Evolutionary conservation across 2,329 filamentous ascomycete genomes (phyloP).

Genomic region (Apiospora phragmitis): DNA sequence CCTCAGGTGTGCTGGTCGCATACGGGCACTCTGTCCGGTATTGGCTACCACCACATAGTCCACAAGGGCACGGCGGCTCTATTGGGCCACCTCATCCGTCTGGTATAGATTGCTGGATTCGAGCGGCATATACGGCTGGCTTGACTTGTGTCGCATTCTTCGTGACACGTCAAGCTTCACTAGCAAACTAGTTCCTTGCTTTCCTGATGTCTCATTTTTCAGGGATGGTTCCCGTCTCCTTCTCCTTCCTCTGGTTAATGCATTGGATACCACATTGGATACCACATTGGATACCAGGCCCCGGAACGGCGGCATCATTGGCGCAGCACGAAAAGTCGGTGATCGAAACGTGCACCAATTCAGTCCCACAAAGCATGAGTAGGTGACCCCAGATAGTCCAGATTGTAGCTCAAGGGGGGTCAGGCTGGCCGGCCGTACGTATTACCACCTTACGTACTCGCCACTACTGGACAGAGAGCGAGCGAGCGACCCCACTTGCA

Average conservation of each 20-base stretch:
- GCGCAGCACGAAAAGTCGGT: constrained; percentile 2
- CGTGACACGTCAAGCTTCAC: not conserved
- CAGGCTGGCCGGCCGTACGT: not conserved
- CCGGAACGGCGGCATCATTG: not conserved
- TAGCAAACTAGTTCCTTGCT: not conserved
- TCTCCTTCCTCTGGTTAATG: too few relatives aligned
- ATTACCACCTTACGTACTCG: not conserved
- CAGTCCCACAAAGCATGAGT: constrained; percentile 1
- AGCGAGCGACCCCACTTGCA: not conserved
- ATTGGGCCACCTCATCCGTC: not conserved
- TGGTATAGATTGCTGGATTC: not conserved
- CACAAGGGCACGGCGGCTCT: too few relatives aligned
- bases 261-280: too few relatives aligned
- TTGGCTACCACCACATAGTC: too few relatives aligned
- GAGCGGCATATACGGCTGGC: not conserved
- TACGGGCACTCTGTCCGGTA: not conserved
- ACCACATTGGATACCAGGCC: too few relatives aligned
- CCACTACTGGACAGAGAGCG: not conserved
- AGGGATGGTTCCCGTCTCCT: not conserved
- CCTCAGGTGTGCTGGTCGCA: not conserved
- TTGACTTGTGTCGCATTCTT: not conserved
- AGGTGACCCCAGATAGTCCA: constrained; percentile 3
- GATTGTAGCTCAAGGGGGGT: not conserved
- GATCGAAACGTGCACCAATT: not conserved
- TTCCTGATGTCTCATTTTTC: not conserved